Evolutionary conservation across 495 filamentous ascomycete genomes (phyloP).

Genomic region (Gamarada debralockiae): DNA sequence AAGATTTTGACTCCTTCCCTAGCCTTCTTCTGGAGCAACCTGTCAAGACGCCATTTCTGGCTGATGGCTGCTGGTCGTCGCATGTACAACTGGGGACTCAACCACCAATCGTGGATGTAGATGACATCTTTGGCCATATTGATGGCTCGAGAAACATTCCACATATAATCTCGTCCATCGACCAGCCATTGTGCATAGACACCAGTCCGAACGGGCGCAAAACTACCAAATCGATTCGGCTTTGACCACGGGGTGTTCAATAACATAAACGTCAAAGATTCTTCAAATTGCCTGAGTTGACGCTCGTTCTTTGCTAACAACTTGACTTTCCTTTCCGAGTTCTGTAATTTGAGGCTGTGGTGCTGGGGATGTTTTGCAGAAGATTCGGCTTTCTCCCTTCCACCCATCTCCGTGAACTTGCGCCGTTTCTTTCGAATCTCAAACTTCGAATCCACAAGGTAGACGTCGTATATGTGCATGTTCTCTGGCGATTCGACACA

Average conservation of each 20-base stretch:
- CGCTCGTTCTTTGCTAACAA: constrained; percentile 90
- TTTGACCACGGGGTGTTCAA: constrained; percentile 74
- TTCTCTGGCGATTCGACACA: constrained; percentile 97
- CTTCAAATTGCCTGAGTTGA: constrained; percentile 86
- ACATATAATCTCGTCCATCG: constrained; percentile 97
- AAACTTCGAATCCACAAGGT: constrained; percentile 86
- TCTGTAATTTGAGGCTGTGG: constrained; percentile 77
- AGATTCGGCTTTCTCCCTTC: constrained; percentile 39
- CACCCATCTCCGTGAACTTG: constrained; percentile 60
- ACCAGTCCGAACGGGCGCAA: constrained; percentile 80
- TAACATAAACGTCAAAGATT: constrained; percentile 84
- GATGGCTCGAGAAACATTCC: constrained; percentile 95
- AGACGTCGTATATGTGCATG: constrained; percentile 99
- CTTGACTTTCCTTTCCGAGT: constrained; percentile 85
- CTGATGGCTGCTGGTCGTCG: constrained; percentile 92
- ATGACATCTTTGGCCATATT: constrained; percentile 98
- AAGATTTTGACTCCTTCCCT: constrained; percentile 96
- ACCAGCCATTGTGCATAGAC: constrained; percentile 97
- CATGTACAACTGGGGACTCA: constrained; percentile 96
- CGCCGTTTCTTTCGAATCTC: constrained; percentile 55
- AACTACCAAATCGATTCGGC: constrained; percentile 85
- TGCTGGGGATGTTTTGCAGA: constrained; percentile 67
- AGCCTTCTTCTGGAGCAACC: constrained; percentile 91
- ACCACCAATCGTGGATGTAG: constrained; percentile 99
- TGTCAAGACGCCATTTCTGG: constrained; percentile 96